Percentiles rank a stretch among this genome's conserved stretches.
Conservation (phyloP, 495 filamentous ascomycete genomes). For the Penicillium flavigenum region DNA sequence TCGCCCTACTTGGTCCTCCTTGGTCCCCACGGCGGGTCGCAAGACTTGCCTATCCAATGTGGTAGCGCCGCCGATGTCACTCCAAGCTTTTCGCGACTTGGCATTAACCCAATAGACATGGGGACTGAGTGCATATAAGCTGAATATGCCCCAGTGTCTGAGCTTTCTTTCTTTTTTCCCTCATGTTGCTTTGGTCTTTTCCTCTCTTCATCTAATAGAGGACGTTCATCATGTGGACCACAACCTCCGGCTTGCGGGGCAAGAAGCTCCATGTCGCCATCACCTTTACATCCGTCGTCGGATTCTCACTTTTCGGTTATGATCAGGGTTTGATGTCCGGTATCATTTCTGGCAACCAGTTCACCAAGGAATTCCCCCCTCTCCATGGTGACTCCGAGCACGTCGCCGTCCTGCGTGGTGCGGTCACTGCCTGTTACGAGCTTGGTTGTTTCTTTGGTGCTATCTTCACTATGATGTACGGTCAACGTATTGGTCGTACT, state of each 20-base stretch:
- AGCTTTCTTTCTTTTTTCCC: constrained; percentile 1
- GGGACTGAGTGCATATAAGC: constrained; percentile 5
- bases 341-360: constrained; percentile 68
- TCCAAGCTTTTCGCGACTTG: constrained; percentile 1
- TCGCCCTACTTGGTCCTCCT: background rate
- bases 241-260: constrained; percentile 38
- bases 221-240: constrained; percentile 38
- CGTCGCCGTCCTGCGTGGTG: constrained; percentile 71
- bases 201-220: constrained; percentile 4
- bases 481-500: constrained; percentile 68
- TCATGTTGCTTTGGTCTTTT: constrained; percentile 5
- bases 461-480: constrained; percentile 64
- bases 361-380: constrained; percentile 64
- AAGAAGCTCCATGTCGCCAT: constrained; percentile 37
- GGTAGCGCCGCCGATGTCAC: constrained; percentile 13
- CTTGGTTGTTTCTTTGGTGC: constrained; percentile 75
- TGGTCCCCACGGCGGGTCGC: constrained; percentile 12
- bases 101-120: constrained; percentile 6
- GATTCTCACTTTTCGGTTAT: constrained; percentile 74
- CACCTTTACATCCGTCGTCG: constrained; percentile 50
- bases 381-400: constrained; percentile 45
- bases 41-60: constrained; percentile 7
- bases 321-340: constrained; percentile 75
- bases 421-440: constrained; percentile 80
- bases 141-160: background rate